Conservation (phyloP, 768 basidiomycete genomes). For the Tricholoma sp. region DNA sequence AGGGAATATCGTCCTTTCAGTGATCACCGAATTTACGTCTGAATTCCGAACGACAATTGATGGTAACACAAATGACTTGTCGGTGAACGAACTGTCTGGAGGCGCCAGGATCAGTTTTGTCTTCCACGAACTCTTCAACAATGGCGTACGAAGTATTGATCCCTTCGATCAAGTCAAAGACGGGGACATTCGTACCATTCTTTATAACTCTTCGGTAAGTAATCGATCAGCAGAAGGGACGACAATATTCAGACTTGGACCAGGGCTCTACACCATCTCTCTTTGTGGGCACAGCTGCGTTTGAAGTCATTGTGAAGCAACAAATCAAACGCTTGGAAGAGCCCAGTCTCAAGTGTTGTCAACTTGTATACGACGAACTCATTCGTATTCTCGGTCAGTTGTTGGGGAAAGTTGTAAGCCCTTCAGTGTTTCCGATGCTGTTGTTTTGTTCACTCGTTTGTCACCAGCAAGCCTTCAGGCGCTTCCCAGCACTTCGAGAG, state of each 20-base stretch:
- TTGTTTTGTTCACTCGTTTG: not conserved
- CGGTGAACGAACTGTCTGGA: slow-evolving; percentile 94
- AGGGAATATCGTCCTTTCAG: slow-evolving; percentile 89
- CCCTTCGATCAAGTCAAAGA: slow-evolving; percentile 99
- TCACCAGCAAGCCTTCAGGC: slow-evolving; percentile 85
- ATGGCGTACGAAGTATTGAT: slow-evolving; percentile 92
- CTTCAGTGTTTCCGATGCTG: not conserved
- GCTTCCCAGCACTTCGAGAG: slow-evolving; percentile 94
- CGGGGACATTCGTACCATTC: slow-evolving; percentile 90
- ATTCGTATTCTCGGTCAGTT: slow-evolving; percentile 94
- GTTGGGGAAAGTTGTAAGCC: slow-evolving; percentile 78
- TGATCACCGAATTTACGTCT: slow-evolving; percentile 96
- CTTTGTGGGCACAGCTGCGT: slow-evolving; percentile 95
- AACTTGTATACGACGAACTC: slow-evolving; percentile 94
- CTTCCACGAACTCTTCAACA: slow-evolving; percentile 98
- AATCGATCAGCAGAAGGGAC: not conserved
- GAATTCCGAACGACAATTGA: slow-evolving; percentile 98
- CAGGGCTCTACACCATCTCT: slow-evolving; percentile 94
- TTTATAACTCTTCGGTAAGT: slow-evolving; percentile 96
- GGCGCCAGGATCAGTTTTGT: slow-evolving; percentile 99
- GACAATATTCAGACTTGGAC: not conserved
- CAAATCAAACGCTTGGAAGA: slow-evolving; percentile 98
- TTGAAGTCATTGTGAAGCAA: slow-evolving; percentile 98
- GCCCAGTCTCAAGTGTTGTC: slow-evolving; percentile 88
- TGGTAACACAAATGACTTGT: slow-evolving; percentile 94